These are phyloP conservation scores for Quercus parvula DNA, from an alignment of 306 rosid species.

Conservation along the genomic window DNA sequence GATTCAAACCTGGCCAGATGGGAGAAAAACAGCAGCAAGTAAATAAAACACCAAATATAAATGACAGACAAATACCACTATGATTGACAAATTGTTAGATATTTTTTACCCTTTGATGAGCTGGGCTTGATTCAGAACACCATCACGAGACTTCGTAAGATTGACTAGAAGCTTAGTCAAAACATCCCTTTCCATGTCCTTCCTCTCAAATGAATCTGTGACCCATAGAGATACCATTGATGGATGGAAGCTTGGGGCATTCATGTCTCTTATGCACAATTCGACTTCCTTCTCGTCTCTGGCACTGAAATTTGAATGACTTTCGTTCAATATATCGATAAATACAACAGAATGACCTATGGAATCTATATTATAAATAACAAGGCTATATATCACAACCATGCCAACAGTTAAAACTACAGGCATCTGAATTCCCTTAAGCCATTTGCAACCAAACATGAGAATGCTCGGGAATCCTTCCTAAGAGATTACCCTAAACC, in stretches of 20 bases:
- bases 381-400: not conserved
- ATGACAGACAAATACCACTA: not conserved
- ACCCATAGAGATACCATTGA: slow-evolving; percentile 84
- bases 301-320: slow-evolving; percentile 52
- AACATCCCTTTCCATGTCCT: slow-evolving; percentile 69
- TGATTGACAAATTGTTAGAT: not conserved
- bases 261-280: slow-evolving; percentile 64
- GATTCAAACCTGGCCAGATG: slow-evolving; percentile 54
- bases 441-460: too few relatives aligned
- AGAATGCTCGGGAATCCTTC: too few relatives aligned
- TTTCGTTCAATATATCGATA: not conserved
- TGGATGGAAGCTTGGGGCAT: slow-evolving; percentile 79
- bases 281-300: slow-evolving; percentile 74
- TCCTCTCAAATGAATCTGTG: slow-evolving; percentile 78
- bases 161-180: slow-evolving; percentile 61
- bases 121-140: slow-evolving; percentile 51
- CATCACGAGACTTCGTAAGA: slow-evolving; percentile 53
- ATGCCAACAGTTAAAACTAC: not conserved
- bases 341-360: not conserved
- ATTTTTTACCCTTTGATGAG: slow-evolving; percentile 69
- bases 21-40: not conserved
- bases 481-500: too few relatives aligned
- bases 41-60: not conserved
- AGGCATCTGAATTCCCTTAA: not conserved
- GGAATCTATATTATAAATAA: not conserved